Evolutionary conservation across 169 alveolate species (phyloP), one percentile per base, ranked within the genome.

Genomic region (Plasmodium chabaudi): DNA sequence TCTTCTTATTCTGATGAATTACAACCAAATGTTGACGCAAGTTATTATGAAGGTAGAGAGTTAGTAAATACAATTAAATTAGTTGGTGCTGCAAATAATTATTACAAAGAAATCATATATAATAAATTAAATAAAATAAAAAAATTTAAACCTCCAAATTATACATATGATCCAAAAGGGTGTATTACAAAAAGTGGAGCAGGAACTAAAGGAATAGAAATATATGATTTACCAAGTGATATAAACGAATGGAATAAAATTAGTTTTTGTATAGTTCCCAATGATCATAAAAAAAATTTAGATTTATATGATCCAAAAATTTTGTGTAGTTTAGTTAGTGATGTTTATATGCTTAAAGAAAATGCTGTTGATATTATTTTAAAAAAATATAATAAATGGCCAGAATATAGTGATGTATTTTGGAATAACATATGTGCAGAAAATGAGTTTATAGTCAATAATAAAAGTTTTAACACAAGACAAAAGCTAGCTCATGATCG

Each of bases 171-270:
- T 12, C 92, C 94, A 9, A 82, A 84, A 23, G 96, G 96, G n/a
- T 88, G 82, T 44, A 71, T 93, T 17, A 70, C 93, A n/a, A 70
- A 60, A 67, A 94, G 94, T 44, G 96, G 96, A 27, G 94, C 94
- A 23, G 96, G 96, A 1, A 93, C 96, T 13, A 94, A 93, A 47
- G 96, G 96, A n/a, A 93, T 93, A 13, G 95, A 93, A 93, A 89
- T 93, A 23, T 90, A 87, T 49, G 93, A 93, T 72, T 65, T 73
- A 67, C 96, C 96, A 53, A 67, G 94, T 47, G 95, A 92, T 42
- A 51, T 61, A 13, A 93, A 93, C 49, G 92, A 89, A 72, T 93
- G 96, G 96, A 93, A 92, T 84, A 87, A 92, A 25, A 84, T 93
- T 15, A 89, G 94, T 34, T 86, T 93, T 70, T 93, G 96, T 60